Conservation (phyloP, 2,329 filamentous ascomycete genomes). For the Acephala macrosclerotiorum region DNA sequence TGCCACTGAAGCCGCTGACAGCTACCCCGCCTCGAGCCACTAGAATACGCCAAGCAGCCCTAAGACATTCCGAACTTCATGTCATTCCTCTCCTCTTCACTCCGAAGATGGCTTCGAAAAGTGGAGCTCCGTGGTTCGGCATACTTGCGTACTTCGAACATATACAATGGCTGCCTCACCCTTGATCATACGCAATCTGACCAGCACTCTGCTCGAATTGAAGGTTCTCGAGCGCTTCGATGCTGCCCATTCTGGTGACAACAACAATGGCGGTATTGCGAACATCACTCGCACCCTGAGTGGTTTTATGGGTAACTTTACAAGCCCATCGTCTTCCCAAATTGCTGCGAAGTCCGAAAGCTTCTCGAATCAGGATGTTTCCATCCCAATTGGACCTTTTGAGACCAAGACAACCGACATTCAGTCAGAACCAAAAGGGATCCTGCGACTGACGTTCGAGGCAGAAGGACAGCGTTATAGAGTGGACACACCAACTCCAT, state of each 20-base stretch:
- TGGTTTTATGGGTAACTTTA: constrained; percentile 53
- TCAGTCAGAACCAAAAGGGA: constrained; percentile 65
- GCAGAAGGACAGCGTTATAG: constrained; percentile 70
- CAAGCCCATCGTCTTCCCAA: constrained; percentile 45
- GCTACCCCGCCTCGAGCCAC: neutral
- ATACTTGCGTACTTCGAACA: neutral
- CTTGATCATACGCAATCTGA: constrained; percentile 84
- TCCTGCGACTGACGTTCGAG: constrained; percentile 78
- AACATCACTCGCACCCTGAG: constrained; percentile 56
- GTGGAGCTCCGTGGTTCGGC: neutral
- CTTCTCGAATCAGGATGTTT: constrained; percentile 67
- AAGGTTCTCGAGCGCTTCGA: constrained; percentile 78
- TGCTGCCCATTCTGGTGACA: constrained; percentile 48
- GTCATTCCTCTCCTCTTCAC: neutral
- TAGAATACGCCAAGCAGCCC: constrained; percentile 1
- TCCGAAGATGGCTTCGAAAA: neutral
- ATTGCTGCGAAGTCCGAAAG: constrained; percentile 62
- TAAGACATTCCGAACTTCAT: neutral
- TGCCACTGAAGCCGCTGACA: no score
- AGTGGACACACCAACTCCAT: constrained; percentile 73
- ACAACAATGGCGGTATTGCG: constrained; percentile 40
- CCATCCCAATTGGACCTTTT: constrained; percentile 73
- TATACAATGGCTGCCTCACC: constrained; percentile 36
- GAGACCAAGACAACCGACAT: constrained; percentile 69
- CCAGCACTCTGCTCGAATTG: constrained; percentile 74